Conservation (phyloP, 176 grass and related monocot species). For the Puccinellia tenuiflora region DNA sequence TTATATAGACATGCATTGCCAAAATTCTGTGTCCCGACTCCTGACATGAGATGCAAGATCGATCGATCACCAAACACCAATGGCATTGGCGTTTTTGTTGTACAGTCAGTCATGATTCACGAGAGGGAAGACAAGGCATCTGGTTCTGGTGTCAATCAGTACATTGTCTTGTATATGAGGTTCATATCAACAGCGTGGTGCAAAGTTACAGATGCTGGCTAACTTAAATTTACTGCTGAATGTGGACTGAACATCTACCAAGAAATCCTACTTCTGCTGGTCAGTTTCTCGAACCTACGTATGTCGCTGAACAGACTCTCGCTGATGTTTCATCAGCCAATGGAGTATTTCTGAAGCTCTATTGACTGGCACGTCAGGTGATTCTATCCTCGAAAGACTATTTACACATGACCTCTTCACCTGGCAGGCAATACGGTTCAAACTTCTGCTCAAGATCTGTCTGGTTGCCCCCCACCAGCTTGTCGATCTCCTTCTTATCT, state of each 20-base stretch:
- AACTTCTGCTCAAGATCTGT: conserved; percentile 59
- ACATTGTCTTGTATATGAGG: conserved; percentile 21
- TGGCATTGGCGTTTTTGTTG: conserved; percentile 7
- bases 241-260: conserved; percentile 18
- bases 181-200: conserved; percentile 30
- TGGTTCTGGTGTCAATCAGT: conserved; percentile 8
- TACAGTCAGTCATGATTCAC: conserved; percentile 4
- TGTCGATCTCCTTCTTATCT: conserved; percentile 53
- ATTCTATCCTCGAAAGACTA: neutral
- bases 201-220: conserved; percentile 33
- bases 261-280: conserved; percentile 41
- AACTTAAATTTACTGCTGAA: conserved; percentile 34
- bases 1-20: neutral
- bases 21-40: neutral
- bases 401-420: neutral
- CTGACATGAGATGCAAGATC: neutral
- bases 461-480: conserved; percentile 56
- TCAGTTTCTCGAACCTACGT: conserved; percentile 29
- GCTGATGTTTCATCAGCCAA: conserved; percentile 16
- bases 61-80: neutral
- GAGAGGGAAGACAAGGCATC: neutral
- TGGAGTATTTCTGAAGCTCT: conserved; percentile 17
- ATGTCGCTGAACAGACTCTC: neutral
- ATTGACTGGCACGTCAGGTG: conserved; percentile 2
- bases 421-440: conserved; percentile 18